Conservation (phyloP, 2,329 filamentous ascomycete species). For the Beauveria scarabaeidicola region DNA sequence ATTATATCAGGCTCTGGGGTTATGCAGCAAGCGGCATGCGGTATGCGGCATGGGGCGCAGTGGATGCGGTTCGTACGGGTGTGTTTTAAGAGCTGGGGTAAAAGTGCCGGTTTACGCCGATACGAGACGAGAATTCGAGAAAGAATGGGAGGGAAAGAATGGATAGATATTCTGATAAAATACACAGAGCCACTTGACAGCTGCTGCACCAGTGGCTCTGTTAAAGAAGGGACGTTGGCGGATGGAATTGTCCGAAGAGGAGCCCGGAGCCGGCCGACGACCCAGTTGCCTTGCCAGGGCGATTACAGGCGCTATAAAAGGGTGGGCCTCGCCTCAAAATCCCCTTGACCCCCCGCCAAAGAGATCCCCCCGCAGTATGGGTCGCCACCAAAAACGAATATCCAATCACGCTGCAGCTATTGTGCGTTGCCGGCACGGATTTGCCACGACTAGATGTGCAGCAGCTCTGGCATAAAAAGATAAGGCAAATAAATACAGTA, state of each 20-base stretch:
- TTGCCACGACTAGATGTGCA: not conserved
- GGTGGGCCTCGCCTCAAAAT: not conserved
- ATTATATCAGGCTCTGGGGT: not conserved
- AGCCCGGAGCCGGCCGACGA: slow-evolving; percentile 9
- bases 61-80: not conserved
- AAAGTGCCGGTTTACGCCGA: not conserved
- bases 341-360: not conserved
- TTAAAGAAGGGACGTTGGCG: not conserved
- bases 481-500: too few species aligned
- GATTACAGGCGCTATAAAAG: not conserved
- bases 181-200: too few species aligned
- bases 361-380: not conserved
- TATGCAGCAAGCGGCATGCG: not conserved
- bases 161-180: not conserved
- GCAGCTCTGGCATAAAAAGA: too few species aligned
- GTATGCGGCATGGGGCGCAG: not conserved
- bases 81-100: not conserved
- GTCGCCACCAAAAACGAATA: not conserved
- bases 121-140: too few species aligned
- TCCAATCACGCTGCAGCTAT: slow-evolving; percentile 2
- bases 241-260: not conserved
- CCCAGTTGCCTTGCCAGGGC: too few species aligned
- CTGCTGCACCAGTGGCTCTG: too few species aligned
- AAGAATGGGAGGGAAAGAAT: too few species aligned
- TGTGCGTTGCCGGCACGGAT: not conserved